phyloP scores from a whole-genome alignment of 2,329 filamentous ascomycete species.

The Ophiocordyceps camponoti-leonardi region DNA sequence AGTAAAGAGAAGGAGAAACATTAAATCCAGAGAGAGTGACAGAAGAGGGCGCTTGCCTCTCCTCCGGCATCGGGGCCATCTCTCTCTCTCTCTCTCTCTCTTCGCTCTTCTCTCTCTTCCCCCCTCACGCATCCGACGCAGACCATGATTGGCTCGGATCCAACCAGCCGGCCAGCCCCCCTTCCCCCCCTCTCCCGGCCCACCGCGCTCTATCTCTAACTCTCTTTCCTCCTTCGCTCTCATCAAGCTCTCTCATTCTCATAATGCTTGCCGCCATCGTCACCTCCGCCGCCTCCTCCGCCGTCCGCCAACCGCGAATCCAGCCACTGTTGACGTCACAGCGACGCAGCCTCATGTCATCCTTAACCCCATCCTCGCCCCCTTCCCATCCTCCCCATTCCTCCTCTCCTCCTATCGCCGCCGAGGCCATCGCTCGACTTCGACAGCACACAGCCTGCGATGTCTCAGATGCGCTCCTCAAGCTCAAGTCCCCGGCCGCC shows the following conservation, averaged over 20 bases:
- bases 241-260: too few species aligned
- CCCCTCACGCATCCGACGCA: neutral
- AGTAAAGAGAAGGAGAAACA: too few species aligned
- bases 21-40: too few species aligned
- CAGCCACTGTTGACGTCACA: too few species aligned
- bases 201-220: neutral
- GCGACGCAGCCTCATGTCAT: neutral
- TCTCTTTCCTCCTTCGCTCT: neutral
- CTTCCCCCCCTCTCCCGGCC: too few species aligned
- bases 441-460: constrained; percentile 30
- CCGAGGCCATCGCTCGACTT: constrained; percentile 11
- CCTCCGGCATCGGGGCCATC: neutral
- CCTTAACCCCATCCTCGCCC: neutral
- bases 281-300: too few species aligned
- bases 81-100: neutral
- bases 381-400: too few species aligned
- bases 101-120: neutral
- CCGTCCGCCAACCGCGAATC: too few species aligned
- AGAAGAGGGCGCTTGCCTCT: too few species aligned
- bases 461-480: constrained; percentile 57
- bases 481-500: constrained; percentile 46
- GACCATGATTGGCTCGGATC: neutral
- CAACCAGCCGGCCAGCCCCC: too few species aligned
- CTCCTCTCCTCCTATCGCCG: too few species aligned
- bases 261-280: too few species aligned